Percentiles rank a stretch among this genome's conserved stretches.
These are phyloP conservation scores for Phytophthora hybrid DNA, from an alignment of 352 stramenopile species.

Conservation along the genomic window DNA sequence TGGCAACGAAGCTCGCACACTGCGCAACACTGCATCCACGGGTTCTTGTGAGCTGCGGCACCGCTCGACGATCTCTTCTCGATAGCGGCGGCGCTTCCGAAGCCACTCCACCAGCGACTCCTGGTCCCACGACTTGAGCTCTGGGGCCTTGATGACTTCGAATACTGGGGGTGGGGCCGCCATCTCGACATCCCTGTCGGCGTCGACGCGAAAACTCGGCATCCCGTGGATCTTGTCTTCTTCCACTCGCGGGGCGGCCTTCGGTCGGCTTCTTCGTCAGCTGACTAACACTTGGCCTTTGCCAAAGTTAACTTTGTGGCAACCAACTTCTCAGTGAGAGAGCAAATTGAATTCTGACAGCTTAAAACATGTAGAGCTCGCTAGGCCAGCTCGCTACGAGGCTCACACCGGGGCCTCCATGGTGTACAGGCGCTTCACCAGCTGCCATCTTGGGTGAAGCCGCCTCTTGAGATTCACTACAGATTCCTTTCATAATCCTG, in stretches of 20 bases:
- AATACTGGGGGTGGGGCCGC: background rate
- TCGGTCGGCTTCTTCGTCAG: background rate
- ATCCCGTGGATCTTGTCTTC: background rate
- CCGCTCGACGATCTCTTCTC: background rate
- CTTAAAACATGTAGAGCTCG: no score
- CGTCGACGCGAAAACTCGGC: background rate
- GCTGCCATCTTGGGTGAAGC: no score
- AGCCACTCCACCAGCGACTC: background rate
- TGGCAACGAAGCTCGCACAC: background rate
- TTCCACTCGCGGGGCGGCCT: background rate
- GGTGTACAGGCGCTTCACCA: no score
- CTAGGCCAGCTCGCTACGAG: no score
- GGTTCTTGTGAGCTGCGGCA: background rate
- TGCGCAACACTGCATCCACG: background rate
- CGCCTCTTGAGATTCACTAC: no score
- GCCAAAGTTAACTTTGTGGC: conserved; percentile 2
- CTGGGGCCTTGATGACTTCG: background rate
- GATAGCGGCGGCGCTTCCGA: background rate
- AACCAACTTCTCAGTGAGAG: no score
- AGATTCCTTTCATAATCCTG: no score
- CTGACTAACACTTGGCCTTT: conserved; percentile 1
- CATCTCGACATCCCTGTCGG: conserved; percentile 5
- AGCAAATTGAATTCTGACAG: no score
- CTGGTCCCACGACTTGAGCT: background rate
- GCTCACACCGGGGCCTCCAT: no score